These are phyloP conservation scores for Hypomontagnella submonticulosa DNA, from an alignment of 495 filamentous ascomycete species.

Conservation along the genomic window DNA sequence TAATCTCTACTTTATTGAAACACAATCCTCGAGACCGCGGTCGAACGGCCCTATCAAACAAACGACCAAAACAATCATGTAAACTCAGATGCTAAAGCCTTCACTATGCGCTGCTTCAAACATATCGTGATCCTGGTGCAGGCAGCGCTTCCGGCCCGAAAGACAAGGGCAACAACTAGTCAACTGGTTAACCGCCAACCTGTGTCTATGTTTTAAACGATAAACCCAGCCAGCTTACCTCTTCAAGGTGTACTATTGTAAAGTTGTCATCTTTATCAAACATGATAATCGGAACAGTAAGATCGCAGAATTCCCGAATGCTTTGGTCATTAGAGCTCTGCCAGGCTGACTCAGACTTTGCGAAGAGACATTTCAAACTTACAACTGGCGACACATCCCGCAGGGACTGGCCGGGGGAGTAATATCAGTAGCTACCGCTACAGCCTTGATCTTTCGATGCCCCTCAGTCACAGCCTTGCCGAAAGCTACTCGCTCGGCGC, in stretches of 20 bases:
- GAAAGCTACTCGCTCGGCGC: slow-evolving; percentile 90
- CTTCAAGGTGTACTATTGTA: slow-evolving; percentile 75
- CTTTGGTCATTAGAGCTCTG: slow-evolving; percentile 52
- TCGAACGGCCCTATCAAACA: background rate
- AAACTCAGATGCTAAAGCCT: background rate
- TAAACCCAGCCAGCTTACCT: slow-evolving; percentile 63
- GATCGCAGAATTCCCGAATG: slow-evolving; percentile 80
- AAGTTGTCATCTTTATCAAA: slow-evolving; percentile 79
- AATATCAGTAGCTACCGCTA: slow-evolving; percentile 89
- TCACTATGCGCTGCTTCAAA: slow-evolving; percentile 2
- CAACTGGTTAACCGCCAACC: background rate
- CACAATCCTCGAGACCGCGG: background rate
- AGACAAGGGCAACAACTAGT: slow-evolving; percentile 74
- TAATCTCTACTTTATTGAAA: slow-evolving; percentile 17
- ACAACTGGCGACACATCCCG: slow-evolving; percentile 75
- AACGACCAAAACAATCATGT: background rate
- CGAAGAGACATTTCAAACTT: slow-evolving; percentile 40
- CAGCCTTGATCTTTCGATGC: slow-evolving; percentile 75
- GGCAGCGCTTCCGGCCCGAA: slow-evolving; percentile 73
- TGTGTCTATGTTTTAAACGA: slow-evolving; percentile 5
- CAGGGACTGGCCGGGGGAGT: slow-evolving; percentile 76
- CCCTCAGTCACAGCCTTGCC: slow-evolving; percentile 81
- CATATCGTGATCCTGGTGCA: slow-evolving; percentile 40
- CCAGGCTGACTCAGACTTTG: background rate
- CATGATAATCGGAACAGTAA: slow-evolving; percentile 86